A percentile compares a stretch with the other conserved stretches of the same genome.
Evolutionary conservation across 2,329 filamentous ascomycete genomes (phyloP).

Genomic region (Domatiomyces catenatus): DNA sequence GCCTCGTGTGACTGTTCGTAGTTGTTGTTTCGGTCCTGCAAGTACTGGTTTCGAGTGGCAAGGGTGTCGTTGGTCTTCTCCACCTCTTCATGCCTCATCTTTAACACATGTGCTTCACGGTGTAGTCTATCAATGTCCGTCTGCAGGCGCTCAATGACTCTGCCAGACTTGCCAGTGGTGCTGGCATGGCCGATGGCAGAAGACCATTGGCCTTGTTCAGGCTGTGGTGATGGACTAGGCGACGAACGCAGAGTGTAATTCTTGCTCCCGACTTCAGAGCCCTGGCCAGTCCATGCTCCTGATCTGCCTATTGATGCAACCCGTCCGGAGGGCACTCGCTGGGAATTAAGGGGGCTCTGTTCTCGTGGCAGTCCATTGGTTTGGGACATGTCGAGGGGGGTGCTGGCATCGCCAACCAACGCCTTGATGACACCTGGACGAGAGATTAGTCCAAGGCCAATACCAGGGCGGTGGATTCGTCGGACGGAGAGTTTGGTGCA

Average conservation of each 20-base stretch:
- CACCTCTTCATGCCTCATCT: slow-evolving; percentile 31
- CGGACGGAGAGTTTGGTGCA: background rate
- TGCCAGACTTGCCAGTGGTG: slow-evolving; percentile 34
- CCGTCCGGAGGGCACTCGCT: slow-evolving; percentile 9
- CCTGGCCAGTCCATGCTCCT: background rate
- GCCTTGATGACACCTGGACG: background rate
- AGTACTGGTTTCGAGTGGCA: slow-evolving; percentile 30
- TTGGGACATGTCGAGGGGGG: slow-evolving; percentile 11
- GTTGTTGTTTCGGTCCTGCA: slow-evolving; percentile 31
- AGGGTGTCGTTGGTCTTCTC: slow-evolving; percentile 32
- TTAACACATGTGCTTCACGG: slow-evolving; percentile 31
- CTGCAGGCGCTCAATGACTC: slow-evolving; percentile 36
- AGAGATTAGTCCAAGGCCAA: background rate
- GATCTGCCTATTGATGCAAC: slow-evolving; percentile 4
- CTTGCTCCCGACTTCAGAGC: background rate
- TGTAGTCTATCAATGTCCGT: slow-evolving; percentile 35
- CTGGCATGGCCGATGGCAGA: slow-evolving; percentile 34
- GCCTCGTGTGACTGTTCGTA: slow-evolving; percentile 33
- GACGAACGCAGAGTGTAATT: slow-evolving; percentile 2
- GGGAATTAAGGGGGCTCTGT: slow-evolving; percentile 9
- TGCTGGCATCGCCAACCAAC: background rate
- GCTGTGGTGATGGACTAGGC: slow-evolving; percentile 14
- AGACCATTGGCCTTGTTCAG: slow-evolving; percentile 29
- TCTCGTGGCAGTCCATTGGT: slow-evolving; percentile 14
- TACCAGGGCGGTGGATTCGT: background rate